Evolutionary conservation across 2,329 filamentous ascomycete species (phyloP).

Genomic region (Alternaria ventricosa): DNA sequence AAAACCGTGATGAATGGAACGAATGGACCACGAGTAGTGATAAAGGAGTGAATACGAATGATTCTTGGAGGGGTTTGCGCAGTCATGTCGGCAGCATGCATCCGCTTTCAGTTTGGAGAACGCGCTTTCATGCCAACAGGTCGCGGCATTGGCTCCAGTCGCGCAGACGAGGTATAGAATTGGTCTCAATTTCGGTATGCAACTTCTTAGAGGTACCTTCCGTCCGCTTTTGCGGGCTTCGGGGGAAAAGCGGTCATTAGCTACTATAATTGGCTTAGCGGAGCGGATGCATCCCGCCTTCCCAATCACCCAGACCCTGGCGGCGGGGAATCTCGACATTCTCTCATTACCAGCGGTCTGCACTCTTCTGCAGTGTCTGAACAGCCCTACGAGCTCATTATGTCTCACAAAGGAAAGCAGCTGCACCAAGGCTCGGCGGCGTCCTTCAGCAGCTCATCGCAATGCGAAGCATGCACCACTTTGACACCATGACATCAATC

Average conservation of each 20-base stretch:
- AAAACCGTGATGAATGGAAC: not conserved
- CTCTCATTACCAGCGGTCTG: too few species aligned
- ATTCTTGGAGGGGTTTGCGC: not conserved
- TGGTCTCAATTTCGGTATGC: accelerated
- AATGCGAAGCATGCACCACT: not conserved
- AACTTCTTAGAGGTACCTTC: not conserved
- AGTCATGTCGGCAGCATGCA: not conserved
- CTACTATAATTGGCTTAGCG: not conserved
- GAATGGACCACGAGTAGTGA: not conserved
- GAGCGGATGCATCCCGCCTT: not conserved
- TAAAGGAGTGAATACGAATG: not conserved
- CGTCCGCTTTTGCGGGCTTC: not conserved
- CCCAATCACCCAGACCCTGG: not conserved
- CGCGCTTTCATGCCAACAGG: not conserved
- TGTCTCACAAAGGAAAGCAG: too few species aligned
- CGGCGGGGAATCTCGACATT: too few species aligned
- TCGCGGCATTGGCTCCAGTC: not conserved
- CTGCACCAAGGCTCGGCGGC: too few species aligned
- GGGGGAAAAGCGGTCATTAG: not conserved
- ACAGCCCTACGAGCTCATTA: too few species aligned
- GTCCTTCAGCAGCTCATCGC: too few species aligned
- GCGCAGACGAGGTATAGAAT: not conserved
- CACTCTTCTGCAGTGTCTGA: too few species aligned
- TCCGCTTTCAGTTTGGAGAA: not conserved
- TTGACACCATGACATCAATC: not conserved